Evolutionary conservation across 2,329 filamentous ascomycete genomes (phyloP), one percentile per base, ranked within the genome.

Genomic region (Fusarium sp.): DNA sequence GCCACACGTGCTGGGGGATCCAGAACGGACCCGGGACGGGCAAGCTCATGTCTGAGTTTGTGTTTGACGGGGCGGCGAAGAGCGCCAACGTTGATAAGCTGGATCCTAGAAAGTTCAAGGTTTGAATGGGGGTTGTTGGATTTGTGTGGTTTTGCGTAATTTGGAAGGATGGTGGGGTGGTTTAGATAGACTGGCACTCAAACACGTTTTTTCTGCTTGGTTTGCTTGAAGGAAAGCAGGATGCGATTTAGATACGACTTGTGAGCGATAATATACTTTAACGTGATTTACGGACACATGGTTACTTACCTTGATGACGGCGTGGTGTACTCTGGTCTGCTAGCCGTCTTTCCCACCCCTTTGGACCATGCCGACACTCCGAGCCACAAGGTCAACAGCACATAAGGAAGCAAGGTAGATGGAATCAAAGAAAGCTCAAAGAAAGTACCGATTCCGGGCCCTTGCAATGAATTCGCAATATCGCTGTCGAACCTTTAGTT

Each of bases 1-100:
- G 96, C 0, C 96, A 99, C 85, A 98, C 95, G 2, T 98, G 96
- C 84, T 99, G 96, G 96, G 96, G 96, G 0, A 98, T 99, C 24
- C 96, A 98, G 84, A 98, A 99, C 84, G 94, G 92, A 1, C 95
- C 96, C 1, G 96, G 89, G 2, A 98, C 96, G 9, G 94, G 94
- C 5, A 94, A 92, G 83, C 82, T 96, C 42, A 92, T 96, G 85
- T 92, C 93, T 40, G 93, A 96, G 82, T 91, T 93, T 82, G 84
- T 96, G 3, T 91, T 95, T 77, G 93, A 95, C 64, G 93, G 93
- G 1, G 83, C 85, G 69, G 89, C 92, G 1, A 91, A 83, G 78
- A 95, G 93, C 76, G 92, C 93, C 6, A 87, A 91, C 71, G 87
- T 95, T 34, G 85, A 85, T 2, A 88, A 87, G 40, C 81, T 96